Evolutionary conservation across 768 basidiomycete species (phyloP), one percentile per base, ranked within the genome.

Genomic region (Crucibulum laeve): DNA sequence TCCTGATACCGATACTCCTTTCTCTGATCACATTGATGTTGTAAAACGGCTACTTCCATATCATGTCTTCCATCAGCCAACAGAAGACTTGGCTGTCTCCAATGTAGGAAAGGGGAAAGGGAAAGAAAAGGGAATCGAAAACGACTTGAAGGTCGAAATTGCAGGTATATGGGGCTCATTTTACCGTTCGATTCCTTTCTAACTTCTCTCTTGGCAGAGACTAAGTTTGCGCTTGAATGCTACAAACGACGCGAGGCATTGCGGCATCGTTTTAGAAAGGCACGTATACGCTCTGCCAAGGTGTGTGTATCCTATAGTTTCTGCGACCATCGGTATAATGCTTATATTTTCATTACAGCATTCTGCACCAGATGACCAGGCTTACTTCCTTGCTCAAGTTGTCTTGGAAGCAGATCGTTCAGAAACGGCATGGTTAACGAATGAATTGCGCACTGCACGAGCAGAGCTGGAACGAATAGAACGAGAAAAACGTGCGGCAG

Each of bases 11-110:
- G 84, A 89, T 39, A 71, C 79, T 1, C 82, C 87, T 1, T 91
- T 91, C 52, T 48, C 53, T 11, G 79, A 87, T 53, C 61, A 69
- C 6, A 55, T 63, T 4, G 89, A 91, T 55, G 82, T 71, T 2
- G 69, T 89, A 18, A 73, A 77, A n/a, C 75, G 87, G 39, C 69
- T 91, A 17, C 67, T 91, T 17, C 87, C 89, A 0, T 91, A 87
- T 53, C 89, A 91, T 54, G 62, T 91, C 39, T 88, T 83, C 50
- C 84, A 84, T 49, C 84, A 87, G 46, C 87, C 87, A 0, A 63
- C 62, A 44, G 81, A 84, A 35, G 89, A 91, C 50, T 51, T 87
- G 50, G 59, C 64, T 25, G 18, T 43, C 8, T 18, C 66, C 40
- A 48, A 53, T 22, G 56, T 69, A 24, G 50, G 57, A 38, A 87